Evolutionary conservation across 2,329 filamentous ascomycete species (phyloP).

Genomic region (Aspergillus ibericus): DNA sequence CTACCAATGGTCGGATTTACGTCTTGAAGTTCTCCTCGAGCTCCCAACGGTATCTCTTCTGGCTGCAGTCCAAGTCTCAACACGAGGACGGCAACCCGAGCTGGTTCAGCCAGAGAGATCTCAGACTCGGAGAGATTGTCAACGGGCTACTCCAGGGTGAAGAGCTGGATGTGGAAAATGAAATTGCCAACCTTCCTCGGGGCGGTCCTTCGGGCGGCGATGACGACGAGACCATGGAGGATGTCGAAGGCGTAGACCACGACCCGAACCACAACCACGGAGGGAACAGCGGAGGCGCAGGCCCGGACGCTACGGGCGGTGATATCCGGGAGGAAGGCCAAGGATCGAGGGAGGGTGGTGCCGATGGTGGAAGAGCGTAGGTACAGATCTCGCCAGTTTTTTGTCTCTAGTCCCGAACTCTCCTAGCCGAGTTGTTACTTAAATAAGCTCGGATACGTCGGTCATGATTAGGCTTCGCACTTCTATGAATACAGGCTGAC

Average conservation of each 20-base stretch:
- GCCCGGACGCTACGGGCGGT: conserved; percentile 82
- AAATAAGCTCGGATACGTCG: neutral
- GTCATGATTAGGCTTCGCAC: neutral
- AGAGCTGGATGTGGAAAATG: conserved; percentile 74
- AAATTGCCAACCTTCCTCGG: conserved; percentile 65
- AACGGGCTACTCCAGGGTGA: conserved; percentile 83
- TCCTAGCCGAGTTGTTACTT: conserved; percentile 1
- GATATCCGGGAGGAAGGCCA: conserved; percentile 89
- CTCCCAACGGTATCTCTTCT: conserved; percentile 89
- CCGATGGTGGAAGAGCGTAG: conserved; percentile 99
- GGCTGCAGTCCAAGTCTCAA: conserved; percentile 90
- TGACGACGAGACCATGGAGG: conserved; percentile 76
- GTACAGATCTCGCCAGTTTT: conserved; percentile 56
- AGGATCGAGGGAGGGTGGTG: conserved; percentile 84
- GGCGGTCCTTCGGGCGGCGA: conserved; percentile 51
- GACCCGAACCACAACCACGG: conserved; percentile 58
- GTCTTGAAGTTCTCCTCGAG: conserved; percentile 91
- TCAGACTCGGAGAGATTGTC: conserved; percentile 85
- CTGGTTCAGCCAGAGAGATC: conserved; percentile 81
- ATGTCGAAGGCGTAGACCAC: conserved; percentile 65
- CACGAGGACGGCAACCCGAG: conserved; percentile 66
- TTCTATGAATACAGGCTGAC: conserved; percentile 21
- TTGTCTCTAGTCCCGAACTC: conserved; percentile 10
- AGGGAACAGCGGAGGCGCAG: conserved; percentile 74
- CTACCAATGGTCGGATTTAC: conserved; percentile 83